These are phyloP conservation scores for apple (Malus domestica) DNA, from an alignment of 306 rosid species.

Conservation along the genomic window ASM211411v1 NC_041804.1:15842501-15843000, in stretches of 20 bases:
- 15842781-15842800: too few relatives aligned
- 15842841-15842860: too few relatives aligned
- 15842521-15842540: neutral
- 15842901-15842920: too few relatives aligned
- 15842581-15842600: neutral
- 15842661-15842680: neutral
- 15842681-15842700: neutral
- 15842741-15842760: accelerated
- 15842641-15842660: neutral
- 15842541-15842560: neutral
- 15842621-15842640: neutral
- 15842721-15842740: accelerated
- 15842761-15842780: too few relatives aligned
- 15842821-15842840: accelerated
- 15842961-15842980: too few relatives aligned
- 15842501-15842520: neutral
- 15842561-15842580: neutral
- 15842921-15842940: too few relatives aligned
- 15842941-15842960: too few relatives aligned
- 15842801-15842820: too few relatives aligned
- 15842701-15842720: too few relatives aligned
- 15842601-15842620: neutral
- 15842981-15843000: too few relatives aligned
- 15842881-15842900: too few relatives aligned
- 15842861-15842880: accelerated